Conservation (phyloP, 1,284 basidiomycete species). For the Rhodotorula sp. region DNA sequence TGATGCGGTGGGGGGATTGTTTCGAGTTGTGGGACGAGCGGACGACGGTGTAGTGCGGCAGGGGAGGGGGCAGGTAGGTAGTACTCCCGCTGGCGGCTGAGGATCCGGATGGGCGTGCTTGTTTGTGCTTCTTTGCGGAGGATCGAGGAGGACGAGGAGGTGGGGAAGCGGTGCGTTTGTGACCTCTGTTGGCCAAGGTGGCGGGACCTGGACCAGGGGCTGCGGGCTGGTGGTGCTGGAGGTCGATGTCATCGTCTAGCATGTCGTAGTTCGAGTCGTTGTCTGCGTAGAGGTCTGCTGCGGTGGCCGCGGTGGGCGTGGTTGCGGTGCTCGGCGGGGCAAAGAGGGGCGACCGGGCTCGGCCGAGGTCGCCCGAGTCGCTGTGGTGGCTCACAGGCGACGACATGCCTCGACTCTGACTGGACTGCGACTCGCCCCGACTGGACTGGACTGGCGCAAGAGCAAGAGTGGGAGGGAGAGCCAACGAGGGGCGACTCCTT, state of each 20-base stretch:
- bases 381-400: not conserved
- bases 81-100: not conserved
- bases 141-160: not conserved
- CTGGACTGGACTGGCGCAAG: too few relatives aligned
- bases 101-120: not conserved
- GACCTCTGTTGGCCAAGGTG: not conserved
- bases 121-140: not conserved
- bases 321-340: not conserved
- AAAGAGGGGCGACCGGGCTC: not conserved
- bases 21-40: conserved; percentile 2
- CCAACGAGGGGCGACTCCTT: too few relatives aligned
- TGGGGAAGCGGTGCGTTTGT: not conserved
- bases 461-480: too few relatives aligned
- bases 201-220: not conserved
- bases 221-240: not conserved
- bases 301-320: not conserved
- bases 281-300: not conserved
- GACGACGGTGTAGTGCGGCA: conserved; percentile 30
- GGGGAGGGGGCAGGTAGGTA: not conserved
- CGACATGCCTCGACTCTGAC: not conserved
- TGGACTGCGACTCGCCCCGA: too few relatives aligned
- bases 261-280: not conserved
- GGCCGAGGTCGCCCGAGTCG: not conserved
- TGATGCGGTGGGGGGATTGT: conserved; percentile 19
- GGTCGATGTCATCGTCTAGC: not conserved